Evolutionary conservation across 164 flowering plant species (phyloP).

Genomic region (Chloranthus sessilifolius): DNA sequence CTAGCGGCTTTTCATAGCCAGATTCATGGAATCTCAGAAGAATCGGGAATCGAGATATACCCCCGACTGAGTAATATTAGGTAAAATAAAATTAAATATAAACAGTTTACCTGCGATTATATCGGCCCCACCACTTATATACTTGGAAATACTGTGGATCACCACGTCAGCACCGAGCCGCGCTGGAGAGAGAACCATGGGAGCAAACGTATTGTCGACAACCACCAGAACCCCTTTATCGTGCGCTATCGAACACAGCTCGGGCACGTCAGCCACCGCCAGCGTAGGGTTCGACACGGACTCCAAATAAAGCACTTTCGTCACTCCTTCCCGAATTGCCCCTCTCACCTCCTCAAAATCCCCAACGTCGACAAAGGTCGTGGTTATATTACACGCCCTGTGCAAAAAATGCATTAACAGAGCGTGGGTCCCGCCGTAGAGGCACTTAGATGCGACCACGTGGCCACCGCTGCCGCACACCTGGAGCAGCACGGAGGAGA

Average conservation of each 20-base stretch:
- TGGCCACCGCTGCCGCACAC: conserved; percentile 72
- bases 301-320: conserved; percentile 74
- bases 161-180: conserved; percentile 91
- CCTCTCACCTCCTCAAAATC: conserved; percentile 37
- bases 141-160: conserved; percentile 84
- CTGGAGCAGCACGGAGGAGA: conserved; percentile 72
- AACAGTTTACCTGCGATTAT: conserved; percentile 67
- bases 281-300: conserved; percentile 80
- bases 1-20: too few relatives aligned
- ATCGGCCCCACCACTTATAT: conserved; percentile 87
- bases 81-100: background rate
- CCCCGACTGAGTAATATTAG: background rate
- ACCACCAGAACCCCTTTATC: conserved; percentile 72
- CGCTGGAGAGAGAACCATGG: conserved; percentile 87
- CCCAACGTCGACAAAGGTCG: conserved; percentile 65
- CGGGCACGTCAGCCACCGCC: conserved; percentile 67
- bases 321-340: conserved; percentile 56
- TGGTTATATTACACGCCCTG: conserved; percentile 59
- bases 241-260: conserved; percentile 56
- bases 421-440: conserved; percentile 95
- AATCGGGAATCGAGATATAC: background rate
- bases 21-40: too few relatives aligned
- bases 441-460: conserved; percentile 66
- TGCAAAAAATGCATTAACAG: conserved; percentile 73
- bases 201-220: conserved; percentile 89